Percentiles rank a stretch among this genome's conserved stretches.
Conservation (phyloP, 495 filamentous ascomycete species). For the Xylaria cubensis region DNA sequence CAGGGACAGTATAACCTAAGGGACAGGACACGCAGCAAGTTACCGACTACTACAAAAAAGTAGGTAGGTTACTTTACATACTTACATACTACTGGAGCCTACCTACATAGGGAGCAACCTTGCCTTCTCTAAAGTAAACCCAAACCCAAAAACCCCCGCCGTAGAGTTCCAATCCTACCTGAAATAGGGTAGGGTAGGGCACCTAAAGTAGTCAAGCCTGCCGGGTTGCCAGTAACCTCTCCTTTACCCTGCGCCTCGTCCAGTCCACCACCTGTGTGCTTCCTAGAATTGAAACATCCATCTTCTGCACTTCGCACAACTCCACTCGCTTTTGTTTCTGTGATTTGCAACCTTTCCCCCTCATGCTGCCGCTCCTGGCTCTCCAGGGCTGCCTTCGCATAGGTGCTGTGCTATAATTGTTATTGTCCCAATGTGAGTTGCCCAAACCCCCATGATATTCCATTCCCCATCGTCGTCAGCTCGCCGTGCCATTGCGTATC, state of each 20-base stretch:
- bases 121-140: not conserved
- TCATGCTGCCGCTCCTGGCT: constrained; percentile 47
- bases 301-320: constrained; percentile 46
- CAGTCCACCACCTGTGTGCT: constrained; percentile 24
- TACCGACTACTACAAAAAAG: not conserved
- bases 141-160: not conserved
- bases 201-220: constrained; percentile 1
- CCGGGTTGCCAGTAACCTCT: constrained; percentile 28
- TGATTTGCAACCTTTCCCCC: constrained; percentile 30
- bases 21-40: constrained; percentile 11
- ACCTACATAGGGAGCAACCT: not conserved
- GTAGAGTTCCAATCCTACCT: not conserved
- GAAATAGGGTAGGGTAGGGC: constrained; percentile 5
- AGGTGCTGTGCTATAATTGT: constrained; percentile 44
- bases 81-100: not conserved
- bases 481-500: constrained; percentile 12
- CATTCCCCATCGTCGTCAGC: not conserved
- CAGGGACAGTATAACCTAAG: not conserved
- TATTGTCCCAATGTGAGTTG: constrained; percentile 43
- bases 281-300: constrained; percentile 43
- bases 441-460: not conserved
- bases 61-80: not conserved
- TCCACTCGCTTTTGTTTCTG: constrained; percentile 45
- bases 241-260: constrained; percentile 39
- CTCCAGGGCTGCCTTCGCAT: constrained; percentile 46